These are phyloP conservation scores for Emmonsiellopsis sp. DNA, from an alignment of 2,329 filamentous ascomycete genomes.

Conservation along the genomic window DNA sequence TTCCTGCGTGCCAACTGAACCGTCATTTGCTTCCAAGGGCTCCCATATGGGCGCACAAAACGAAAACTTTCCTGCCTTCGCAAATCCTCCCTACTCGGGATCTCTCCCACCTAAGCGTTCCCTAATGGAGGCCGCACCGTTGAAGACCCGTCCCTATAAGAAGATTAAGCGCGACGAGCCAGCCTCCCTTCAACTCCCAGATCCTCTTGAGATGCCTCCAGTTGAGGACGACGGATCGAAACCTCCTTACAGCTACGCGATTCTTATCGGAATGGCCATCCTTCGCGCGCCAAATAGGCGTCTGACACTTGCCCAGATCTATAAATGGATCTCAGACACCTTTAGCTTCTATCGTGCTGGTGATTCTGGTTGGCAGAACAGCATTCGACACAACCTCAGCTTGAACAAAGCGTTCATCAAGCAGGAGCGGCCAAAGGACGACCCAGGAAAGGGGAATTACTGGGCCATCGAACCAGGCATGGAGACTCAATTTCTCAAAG, in stretches of 20 bases:
- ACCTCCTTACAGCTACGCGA: conserved; percentile 86
- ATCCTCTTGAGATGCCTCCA: conserved; percentile 68
- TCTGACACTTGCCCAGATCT: conserved; percentile 87
- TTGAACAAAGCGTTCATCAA: conserved; percentile 96
- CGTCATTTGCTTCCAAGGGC: conserved; percentile 42
- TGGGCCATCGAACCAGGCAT: conserved; percentile 89
- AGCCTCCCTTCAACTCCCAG: conserved; percentile 47
- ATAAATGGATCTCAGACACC: conserved; percentile 98
- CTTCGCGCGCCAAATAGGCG: conserved; percentile 73
- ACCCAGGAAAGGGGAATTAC: conserved; percentile 95
- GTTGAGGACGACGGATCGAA: conserved; percentile 82
- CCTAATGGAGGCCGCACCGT: conserved; percentile 60
- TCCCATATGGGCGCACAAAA: conserved; percentile 29
- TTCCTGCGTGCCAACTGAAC: conserved; percentile 31
- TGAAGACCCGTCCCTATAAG: conserved; percentile 62
- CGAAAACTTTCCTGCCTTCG: conserved; percentile 34
- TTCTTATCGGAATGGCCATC: conserved; percentile 94
- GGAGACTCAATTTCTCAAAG: conserved; percentile 81
- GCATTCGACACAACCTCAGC: conserved; percentile 95
- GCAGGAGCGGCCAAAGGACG: conserved; percentile 90
- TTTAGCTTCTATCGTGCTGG: conserved; percentile 78
- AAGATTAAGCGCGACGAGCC: conserved; percentile 55
- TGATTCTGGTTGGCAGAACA: conserved; percentile 96
- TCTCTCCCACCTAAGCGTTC: conserved; percentile 47
- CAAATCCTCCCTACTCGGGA: conserved; percentile 31